Evolutionary conservation across 257 asterid genomes (phyloP).

Genomic region (Mentha longifolia): DNA sequence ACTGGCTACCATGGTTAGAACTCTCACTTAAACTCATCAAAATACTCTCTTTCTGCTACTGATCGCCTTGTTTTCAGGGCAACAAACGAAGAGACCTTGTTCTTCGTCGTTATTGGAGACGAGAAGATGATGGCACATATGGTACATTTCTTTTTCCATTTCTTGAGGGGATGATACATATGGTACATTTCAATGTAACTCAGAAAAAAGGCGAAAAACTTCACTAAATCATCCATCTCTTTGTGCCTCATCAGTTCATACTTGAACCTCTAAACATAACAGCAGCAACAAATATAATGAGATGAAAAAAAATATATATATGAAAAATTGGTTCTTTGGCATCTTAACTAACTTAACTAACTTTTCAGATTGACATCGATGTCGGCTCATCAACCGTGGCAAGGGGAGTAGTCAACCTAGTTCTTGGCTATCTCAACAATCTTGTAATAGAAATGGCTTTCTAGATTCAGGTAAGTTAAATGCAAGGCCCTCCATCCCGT

Average conservation of each 20-base stretch:
- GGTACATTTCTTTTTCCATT: slow-evolving; percentile 45
- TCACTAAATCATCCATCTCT: too few relatives aligned
- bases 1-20: slow-evolving; percentile 90
- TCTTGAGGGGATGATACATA: too few relatives aligned
- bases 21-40: slow-evolving; percentile 11
- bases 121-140: slow-evolving; percentile 95
- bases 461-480: slow-evolving; percentile 56
- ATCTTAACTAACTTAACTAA: slow-evolving; percentile 8
- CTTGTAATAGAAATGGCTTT: slow-evolving; percentile 77
- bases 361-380: slow-evolving; percentile 59
- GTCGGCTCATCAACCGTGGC: slow-evolving; percentile 79
- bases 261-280: too few relatives aligned
- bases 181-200: too few relatives aligned
- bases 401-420: slow-evolving; percentile 64
- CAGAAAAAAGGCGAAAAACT: too few relatives aligned
- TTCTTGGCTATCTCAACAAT: slow-evolving; percentile 66
- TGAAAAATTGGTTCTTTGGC: too few relatives aligned
- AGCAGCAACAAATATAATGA: background rate
- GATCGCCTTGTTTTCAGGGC: slow-evolving; percentile 56
- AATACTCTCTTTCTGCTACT: slow-evolving; percentile 11
- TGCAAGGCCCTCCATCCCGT: too few relatives aligned
- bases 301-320: too few relatives aligned
- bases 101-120: slow-evolving; percentile 93
- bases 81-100: slow-evolving; percentile 76
- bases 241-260: background rate